phyloP scores from a whole-genome alignment of 495 filamentous ascomycete species.

The Daldinia bambusicola region DNA sequence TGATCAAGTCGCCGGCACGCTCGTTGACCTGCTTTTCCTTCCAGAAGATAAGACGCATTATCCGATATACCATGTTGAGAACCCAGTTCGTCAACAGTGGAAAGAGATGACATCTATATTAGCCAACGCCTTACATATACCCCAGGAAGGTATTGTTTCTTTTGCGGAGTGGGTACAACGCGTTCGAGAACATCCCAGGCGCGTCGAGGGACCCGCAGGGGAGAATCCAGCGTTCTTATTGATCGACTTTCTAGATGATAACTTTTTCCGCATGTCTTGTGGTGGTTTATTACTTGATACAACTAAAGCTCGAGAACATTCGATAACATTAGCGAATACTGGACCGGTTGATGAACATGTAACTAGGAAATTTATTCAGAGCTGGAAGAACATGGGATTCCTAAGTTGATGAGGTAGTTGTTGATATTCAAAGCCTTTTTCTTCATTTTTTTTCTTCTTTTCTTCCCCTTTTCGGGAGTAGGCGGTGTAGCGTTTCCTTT shows the following conservation, averaged over 20 bases:
- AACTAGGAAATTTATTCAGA: constrained; percentile 53
- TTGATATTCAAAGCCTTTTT: constrained; percentile 1
- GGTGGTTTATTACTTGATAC: constrained; percentile 62
- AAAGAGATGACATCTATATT: constrained; percentile 54
- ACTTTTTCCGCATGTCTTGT: constrained; percentile 65
- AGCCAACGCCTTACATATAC: constrained; percentile 54
- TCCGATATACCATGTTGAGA: constrained; percentile 65
- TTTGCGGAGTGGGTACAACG: constrained; percentile 37
- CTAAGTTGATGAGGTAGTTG: constrained; percentile 28
- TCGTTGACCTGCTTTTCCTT: constrained; percentile 30
- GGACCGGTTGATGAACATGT: constrained; percentile 54
- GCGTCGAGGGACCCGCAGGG: constrained; percentile 41
- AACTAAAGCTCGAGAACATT: constrained; percentile 55
- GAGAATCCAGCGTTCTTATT: constrained; percentile 62
- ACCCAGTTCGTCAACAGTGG: constrained; percentile 62
- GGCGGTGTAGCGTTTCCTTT: neutral
- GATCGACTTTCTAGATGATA: constrained; percentile 62
- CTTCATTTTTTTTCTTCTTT: too few relatives aligned
- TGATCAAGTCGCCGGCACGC: constrained; percentile 46
- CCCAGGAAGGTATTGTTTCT: constrained; percentile 31
- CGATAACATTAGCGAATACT: constrained; percentile 49
- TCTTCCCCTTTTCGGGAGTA: too few relatives aligned
- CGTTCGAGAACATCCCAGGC: constrained; percentile 37
- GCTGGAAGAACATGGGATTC: constrained; percentile 55
- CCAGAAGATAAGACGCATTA: constrained; percentile 41